These are phyloP conservation scores for Talaromyces rugulosus DNA, from an alignment of 2,329 filamentous ascomycete genomes.

Conservation along the genomic window DNA sequence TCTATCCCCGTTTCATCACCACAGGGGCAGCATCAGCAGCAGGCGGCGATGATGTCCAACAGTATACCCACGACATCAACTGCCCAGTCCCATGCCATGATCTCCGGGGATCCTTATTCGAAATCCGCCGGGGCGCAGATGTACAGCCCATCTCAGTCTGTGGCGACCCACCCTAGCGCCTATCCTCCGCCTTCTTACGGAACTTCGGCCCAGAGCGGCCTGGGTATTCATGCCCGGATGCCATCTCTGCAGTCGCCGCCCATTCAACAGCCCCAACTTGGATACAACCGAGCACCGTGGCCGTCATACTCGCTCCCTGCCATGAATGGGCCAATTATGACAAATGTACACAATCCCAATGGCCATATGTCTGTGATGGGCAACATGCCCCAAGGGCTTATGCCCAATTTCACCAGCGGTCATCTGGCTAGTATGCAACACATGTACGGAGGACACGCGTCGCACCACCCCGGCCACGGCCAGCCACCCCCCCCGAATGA, in stretches of 20 bases:
- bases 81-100: slow-evolving; percentile 49
- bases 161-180: slow-evolving; percentile 46
- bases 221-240: slow-evolving; percentile 37
- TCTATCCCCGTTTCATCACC: slow-evolving; percentile 55
- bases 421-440: slow-evolving; percentile 55
- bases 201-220: slow-evolving; percentile 36
- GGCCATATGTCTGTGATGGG: slow-evolving; percentile 69
- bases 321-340: slow-evolving; percentile 67
- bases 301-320: slow-evolving; percentile 56
- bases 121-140: slow-evolving; percentile 51
- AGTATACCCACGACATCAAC: slow-evolving; percentile 25
- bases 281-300: slow-evolving; percentile 41
- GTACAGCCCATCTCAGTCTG: slow-evolving; percentile 34
- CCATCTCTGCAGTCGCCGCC: slow-evolving; percentile 51
- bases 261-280: slow-evolving; percentile 29
- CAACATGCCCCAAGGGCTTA: slow-evolving; percentile 53
- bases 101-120: slow-evolving; percentile 57
- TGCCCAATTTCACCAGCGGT: slow-evolving; percentile 57
- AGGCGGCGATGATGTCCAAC: slow-evolving; percentile 49
- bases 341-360: slow-evolving; percentile 71
- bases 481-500: slow-evolving; percentile 61
- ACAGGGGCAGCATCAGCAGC: slow-evolving; percentile 28
- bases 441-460: slow-evolving; percentile 56
- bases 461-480: slow-evolving; percentile 50
- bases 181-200: slow-evolving; percentile 32